A percentile compares a stretch with the other conserved stretches of the same genome.
These are phyloP conservation scores for slime mould (Dictyostelium discoideum) DNA, from an alignment of 78 protist genomes.

Conservation along the genomic window DNA sequence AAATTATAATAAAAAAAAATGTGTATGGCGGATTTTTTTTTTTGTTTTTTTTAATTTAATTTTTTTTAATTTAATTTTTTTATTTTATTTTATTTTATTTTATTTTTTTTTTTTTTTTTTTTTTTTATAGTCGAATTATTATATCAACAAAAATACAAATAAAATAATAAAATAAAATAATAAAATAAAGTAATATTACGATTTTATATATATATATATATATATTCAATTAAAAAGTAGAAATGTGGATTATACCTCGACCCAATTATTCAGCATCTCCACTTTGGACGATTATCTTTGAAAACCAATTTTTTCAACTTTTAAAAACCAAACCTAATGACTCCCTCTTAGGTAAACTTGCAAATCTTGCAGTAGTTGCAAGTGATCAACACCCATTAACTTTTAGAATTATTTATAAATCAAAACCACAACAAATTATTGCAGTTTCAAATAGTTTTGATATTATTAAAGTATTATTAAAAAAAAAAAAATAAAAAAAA, in stretches of 20 bases:
- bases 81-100: background rate
- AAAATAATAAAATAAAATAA: background rate
- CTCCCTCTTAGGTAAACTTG: constrained; percentile 35
- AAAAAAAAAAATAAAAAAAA: background rate
- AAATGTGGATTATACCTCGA: constrained; percentile 75
- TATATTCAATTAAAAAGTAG: background rate
- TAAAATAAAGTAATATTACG: background rate
- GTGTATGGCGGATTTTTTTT: too few relatives aligned
- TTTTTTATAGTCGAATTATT: background rate
- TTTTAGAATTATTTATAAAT: constrained; percentile 39
- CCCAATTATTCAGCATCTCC: constrained; percentile 41
- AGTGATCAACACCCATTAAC: constrained; percentile 62
- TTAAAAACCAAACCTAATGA: constrained; percentile 27
- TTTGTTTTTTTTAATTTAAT: too few relatives aligned
- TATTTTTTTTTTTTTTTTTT: background rate
- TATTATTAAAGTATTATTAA: constrained; percentile 20
- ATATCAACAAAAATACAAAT: background rate
- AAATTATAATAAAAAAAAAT: too few relatives aligned
- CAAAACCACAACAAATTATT: constrained; percentile 27
- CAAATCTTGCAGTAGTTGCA: constrained; percentile 47
- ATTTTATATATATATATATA: too few relatives aligned
- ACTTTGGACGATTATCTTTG: constrained; percentile 24
- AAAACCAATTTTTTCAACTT: constrained; percentile 32
- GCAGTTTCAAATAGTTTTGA: constrained; percentile 48
- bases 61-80: background rate